These are phyloP conservation scores for Cryptosporidium andersoni DNA, from an alignment of 169 alveolate species.

Conservation along the genomic window DNA sequence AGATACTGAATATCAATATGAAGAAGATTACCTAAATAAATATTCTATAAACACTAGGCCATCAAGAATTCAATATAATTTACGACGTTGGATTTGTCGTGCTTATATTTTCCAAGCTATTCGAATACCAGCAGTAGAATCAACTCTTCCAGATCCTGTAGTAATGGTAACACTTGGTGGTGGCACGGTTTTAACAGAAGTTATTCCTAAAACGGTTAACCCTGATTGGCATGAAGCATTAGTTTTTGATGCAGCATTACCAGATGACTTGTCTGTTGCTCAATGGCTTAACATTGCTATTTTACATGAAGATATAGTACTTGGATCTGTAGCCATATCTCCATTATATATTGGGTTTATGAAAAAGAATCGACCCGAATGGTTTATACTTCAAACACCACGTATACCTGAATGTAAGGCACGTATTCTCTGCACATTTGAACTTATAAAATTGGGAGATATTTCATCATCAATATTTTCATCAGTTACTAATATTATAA, in stretches of 20 bases:
- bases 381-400: slow-evolving; percentile 65
- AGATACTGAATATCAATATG: slow-evolving; percentile 46
- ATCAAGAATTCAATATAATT: slow-evolving; percentile 51
- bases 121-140: slow-evolving; percentile 65
- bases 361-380: slow-evolving; percentile 67
- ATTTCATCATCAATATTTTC: slow-evolving; percentile 17
- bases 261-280: slow-evolving; percentile 71
- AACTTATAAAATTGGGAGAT: slow-evolving; percentile 59
- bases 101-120: slow-evolving; percentile 70
- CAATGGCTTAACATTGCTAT: slow-evolving; percentile 67
- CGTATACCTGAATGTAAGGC: slow-evolving; percentile 68
- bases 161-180: slow-evolving; percentile 70
- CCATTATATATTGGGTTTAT: slow-evolving; percentile 69
- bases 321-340: slow-evolving; percentile 65
- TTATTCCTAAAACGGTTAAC: slow-evolving; percentile 65
- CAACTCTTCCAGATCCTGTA: slow-evolving; percentile 60
- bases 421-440: slow-evolving; percentile 61
- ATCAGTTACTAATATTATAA: slow-evolving; percentile 10
- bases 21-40: slow-evolving; percentile 30
- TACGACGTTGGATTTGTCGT: slow-evolving; percentile 66
- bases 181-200: slow-evolving; percentile 66
- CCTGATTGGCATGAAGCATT: slow-evolving; percentile 72
- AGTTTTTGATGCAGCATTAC: slow-evolving; percentile 70
- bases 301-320: slow-evolving; percentile 64
- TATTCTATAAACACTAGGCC: slow-evolving; percentile 21